Conservation (phyloP, 176 grass and related monocot genomes). For the Zoysia japonica region DNA sequence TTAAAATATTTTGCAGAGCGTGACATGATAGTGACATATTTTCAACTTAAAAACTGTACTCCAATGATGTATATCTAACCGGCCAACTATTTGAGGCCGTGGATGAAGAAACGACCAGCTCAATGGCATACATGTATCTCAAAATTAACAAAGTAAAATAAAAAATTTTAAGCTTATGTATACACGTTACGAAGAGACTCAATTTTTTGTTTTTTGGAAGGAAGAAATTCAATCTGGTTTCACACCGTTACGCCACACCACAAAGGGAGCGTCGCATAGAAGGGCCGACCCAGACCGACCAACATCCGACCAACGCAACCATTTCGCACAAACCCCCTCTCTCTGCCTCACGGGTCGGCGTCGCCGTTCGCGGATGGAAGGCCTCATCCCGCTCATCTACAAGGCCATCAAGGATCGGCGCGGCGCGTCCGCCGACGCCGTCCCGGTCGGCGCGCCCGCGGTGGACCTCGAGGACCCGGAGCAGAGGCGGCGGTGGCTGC, state of each 20-base stretch:
- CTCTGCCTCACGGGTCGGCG: neutral
- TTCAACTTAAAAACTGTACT: too few relatives aligned
- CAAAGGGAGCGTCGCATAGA: neutral
- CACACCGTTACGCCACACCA: neutral
- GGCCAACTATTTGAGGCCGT: too few relatives aligned
- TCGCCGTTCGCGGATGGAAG: conserved; percentile 39
- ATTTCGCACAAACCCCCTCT: conserved; percentile 19
- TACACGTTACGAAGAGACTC: too few relatives aligned
- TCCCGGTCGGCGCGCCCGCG: neutral
- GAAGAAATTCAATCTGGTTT: too few relatives aligned
- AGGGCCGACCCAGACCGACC: neutral
- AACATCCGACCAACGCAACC: neutral
- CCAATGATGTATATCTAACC: too few relatives aligned
- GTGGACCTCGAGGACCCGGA: conserved; percentile 52
- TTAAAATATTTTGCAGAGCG: too few relatives aligned
- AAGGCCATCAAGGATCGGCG: conserved; percentile 60
- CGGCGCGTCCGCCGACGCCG: neutral
- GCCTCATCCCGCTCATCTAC: conserved; percentile 62
- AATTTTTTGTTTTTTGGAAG: too few relatives aligned
- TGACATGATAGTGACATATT: too few relatives aligned
- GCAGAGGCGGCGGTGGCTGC: conserved; percentile 46
- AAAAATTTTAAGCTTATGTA: too few relatives aligned
- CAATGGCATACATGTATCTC: too few relatives aligned
- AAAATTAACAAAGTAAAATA: too few relatives aligned
- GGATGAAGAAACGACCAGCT: too few relatives aligned